Evolutionary conservation across 2,329 filamentous ascomycete species (phyloP).

Genomic region (Exophiala mesophila): DNA sequence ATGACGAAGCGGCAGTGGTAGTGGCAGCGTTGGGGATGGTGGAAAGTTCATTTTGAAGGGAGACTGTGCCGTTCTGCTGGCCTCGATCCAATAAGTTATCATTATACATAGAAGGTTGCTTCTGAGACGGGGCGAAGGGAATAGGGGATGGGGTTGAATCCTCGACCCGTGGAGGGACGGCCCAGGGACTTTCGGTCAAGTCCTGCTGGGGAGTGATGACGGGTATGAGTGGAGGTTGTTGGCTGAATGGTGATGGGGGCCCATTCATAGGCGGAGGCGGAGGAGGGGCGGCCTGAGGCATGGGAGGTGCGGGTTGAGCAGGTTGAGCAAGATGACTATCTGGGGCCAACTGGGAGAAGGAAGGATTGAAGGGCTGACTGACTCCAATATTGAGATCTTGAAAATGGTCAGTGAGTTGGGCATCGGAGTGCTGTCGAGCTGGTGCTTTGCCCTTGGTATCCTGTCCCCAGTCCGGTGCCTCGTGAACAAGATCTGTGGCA

Average conservation of each 20-base stretch:
- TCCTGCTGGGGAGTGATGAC: slow-evolving; percentile 11
- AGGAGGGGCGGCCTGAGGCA: slow-evolving; percentile 16
- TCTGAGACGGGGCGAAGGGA: slow-evolving; percentile 21
- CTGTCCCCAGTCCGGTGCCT: slow-evolving; percentile 8
- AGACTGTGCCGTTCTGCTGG: slow-evolving; percentile 16
- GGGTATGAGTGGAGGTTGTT: slow-evolving; percentile 19
- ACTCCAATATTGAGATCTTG: slow-evolving; percentile 6
- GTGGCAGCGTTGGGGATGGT: slow-evolving; percentile 14
- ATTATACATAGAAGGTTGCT: slow-evolving; percentile 17
- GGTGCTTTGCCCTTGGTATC: slow-evolving; percentile 15
- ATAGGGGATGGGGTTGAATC: slow-evolving; percentile 17
- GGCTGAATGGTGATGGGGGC: slow-evolving; percentile 16
- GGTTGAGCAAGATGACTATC: slow-evolving; percentile 5
- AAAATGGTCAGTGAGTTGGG: slow-evolving; percentile 1
- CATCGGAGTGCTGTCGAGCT: neutral
- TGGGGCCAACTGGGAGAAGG: slow-evolving; percentile 6
- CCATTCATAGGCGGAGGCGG: neutral
- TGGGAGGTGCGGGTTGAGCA: slow-evolving; percentile 10
- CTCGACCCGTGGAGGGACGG: slow-evolving; percentile 8
- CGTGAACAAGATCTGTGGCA: neutral
- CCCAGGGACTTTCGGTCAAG: slow-evolving; percentile 22
- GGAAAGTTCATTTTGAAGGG: slow-evolving; percentile 14
- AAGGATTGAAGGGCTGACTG: neutral
- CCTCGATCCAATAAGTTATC: slow-evolving; percentile 22
- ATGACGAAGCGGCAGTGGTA: neutral